Evolutionary conservation across 495 filamentous ascomycete genomes (phyloP).

Genomic region (Xylaria cubensis): DNA sequence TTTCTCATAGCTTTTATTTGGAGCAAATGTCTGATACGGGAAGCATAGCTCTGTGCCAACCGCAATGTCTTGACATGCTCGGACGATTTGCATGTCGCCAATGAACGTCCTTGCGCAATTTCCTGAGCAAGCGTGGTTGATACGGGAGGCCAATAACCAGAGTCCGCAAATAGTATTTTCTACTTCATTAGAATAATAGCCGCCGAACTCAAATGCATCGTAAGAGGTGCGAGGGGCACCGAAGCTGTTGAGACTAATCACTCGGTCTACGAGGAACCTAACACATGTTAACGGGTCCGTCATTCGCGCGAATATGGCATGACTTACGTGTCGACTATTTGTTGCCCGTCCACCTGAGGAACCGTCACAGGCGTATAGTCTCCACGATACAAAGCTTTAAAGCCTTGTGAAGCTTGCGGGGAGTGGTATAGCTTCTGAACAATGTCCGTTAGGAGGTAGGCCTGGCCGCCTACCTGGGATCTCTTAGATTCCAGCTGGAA

Average conservation of each 20-base stretch:
- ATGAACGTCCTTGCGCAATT: neutral
- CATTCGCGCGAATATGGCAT: neutral
- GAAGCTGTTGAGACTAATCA: neutral
- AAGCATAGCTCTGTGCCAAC: neutral
- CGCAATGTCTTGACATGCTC: neutral
- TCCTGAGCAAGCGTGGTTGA: neutral
- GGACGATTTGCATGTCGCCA: neutral
- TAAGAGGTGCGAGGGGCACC: neutral
- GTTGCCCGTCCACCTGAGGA: neutral
- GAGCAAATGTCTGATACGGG: neutral
- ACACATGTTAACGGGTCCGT: neutral
- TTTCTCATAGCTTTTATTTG: neutral
- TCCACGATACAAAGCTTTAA: neutral
- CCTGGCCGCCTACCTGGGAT: neutral
- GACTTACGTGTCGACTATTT: neutral
- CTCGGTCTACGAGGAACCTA: neutral
- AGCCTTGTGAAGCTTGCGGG: neutral
- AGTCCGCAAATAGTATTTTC: neutral
- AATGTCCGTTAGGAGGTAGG: neutral
- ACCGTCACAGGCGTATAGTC: neutral
- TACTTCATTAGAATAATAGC: neutral
- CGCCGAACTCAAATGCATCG: neutral
- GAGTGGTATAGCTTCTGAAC: neutral
- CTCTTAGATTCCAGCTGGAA: neutral
- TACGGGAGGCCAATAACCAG: neutral